Percentiles rank a stretch among this genome's conserved stretches.
Evolutionary conservation across 768 basidiomycete genomes (phyloP).

Genomic region (Hericium rajendrae): DNA sequence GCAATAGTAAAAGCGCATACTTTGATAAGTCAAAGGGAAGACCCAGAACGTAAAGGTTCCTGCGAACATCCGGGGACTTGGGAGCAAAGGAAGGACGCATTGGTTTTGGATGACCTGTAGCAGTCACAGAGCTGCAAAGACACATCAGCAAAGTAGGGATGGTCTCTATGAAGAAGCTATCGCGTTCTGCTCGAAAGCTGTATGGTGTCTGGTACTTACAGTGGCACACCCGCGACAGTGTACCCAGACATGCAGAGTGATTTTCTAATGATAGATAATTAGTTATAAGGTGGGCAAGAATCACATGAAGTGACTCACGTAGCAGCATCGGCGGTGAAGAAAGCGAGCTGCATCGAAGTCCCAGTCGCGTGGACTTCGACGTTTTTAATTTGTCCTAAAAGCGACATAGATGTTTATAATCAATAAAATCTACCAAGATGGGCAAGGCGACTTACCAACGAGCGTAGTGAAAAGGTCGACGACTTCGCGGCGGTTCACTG

Average conservation of each 20-base stretch:
- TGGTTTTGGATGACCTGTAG: conserved; percentile 8
- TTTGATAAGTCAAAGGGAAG: conserved; percentile 75
- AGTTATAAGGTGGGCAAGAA: conserved; percentile 3
- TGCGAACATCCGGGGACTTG: conserved; percentile 39
- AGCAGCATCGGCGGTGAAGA: conserved; percentile 41
- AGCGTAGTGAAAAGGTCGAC: conserved; percentile 46
- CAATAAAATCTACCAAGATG: background rate
- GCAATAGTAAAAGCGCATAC: conserved; percentile 28
- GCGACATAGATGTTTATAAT: background rate
- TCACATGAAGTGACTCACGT: conserved; percentile 29
- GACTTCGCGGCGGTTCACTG: conserved; percentile 37
- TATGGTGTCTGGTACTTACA: conserved; percentile 33
- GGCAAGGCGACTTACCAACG: conserved; percentile 32
- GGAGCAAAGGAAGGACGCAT: conserved; percentile 15
- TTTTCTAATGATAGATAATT: conserved; percentile 33
- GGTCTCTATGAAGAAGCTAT: no score
- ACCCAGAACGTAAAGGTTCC: conserved; percentile 80
- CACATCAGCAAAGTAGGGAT: no score
- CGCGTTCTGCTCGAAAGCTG: no score
- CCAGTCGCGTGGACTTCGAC: conserved; percentile 17
- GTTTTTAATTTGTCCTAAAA: conserved; percentile 5
- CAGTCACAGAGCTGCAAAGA: conserved; percentile 17
- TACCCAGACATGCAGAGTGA: conserved; percentile 61
- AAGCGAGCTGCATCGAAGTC: conserved; percentile 41
- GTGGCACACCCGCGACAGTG: conserved; percentile 38